phyloP scores from a whole-genome alignment of 345 rosid genomes.

The Hypericum perforatum region DNA sequence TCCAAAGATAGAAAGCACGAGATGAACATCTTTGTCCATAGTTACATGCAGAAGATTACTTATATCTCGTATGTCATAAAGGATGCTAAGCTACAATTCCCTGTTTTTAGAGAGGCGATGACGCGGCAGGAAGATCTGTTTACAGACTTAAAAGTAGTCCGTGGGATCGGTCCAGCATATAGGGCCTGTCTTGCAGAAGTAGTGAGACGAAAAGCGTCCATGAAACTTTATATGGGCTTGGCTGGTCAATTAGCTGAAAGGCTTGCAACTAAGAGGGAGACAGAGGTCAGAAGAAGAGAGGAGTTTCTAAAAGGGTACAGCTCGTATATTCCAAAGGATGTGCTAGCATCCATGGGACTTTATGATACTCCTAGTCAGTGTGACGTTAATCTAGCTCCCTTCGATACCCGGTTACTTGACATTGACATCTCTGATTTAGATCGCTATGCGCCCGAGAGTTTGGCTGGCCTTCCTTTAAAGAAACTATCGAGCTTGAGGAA shows the following conservation, averaged over 20 bases:
- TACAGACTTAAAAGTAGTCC: slow-evolving; percentile 57
- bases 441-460: slow-evolving; percentile 75
- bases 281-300: slow-evolving; percentile 81
- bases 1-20: slow-evolving; percentile 79
- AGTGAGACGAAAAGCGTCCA: slow-evolving; percentile 80
- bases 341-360: slow-evolving; percentile 75
- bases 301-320: slow-evolving; percentile 68
- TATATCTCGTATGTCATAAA: slow-evolving; percentile 57
- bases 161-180: slow-evolving; percentile 82
- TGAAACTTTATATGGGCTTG: slow-evolving; percentile 97
- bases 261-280: slow-evolving; percentile 85
- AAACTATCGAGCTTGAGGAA: slow-evolving; percentile 46
- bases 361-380: slow-evolving; percentile 84
- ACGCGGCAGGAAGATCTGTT: slow-evolving; percentile 63
- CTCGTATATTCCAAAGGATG: slow-evolving; percentile 58
- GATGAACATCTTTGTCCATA: slow-evolving; percentile 79
- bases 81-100: slow-evolving; percentile 86
- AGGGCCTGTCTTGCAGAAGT: slow-evolving; percentile 96
- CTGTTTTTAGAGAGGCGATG: slow-evolving; percentile 95
- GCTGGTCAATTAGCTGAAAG: slow-evolving; percentile 95
- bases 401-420: slow-evolving; percentile 64
- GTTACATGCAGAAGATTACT: slow-evolving; percentile 72
- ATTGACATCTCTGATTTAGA: slow-evolving; percentile 72
- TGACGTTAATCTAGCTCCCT: slow-evolving; percentile 83
- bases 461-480: slow-evolving; percentile 41